phyloP scores from a whole-genome alignment of 345 rosid genomes.

The Cardamine occulta region DNA sequence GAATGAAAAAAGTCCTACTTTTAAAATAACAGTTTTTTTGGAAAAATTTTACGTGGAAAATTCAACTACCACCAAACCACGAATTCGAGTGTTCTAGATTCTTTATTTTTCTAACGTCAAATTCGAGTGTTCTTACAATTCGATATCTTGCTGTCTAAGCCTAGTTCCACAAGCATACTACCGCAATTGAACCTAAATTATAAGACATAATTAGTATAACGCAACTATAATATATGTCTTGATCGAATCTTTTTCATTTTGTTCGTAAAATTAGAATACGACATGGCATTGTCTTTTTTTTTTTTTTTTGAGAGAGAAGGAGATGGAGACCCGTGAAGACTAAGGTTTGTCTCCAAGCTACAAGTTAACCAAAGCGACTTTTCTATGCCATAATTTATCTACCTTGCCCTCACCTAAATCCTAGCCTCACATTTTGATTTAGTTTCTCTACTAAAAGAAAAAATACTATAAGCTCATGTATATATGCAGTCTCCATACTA shows the following conservation, averaged over 20 bases:
- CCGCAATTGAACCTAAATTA: background rate
- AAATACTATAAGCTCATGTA: background rate
- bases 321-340: conserved; percentile 42
- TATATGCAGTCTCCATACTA: background rate
- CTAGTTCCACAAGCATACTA: background rate
- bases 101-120: background rate
- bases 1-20: background rate
- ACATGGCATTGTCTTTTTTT: background rate
- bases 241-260: background rate
- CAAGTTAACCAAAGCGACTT: conserved; percentile 19
- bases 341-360: conserved; percentile 28
- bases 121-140: background rate
- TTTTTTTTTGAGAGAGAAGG: background rate
- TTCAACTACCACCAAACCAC: background rate
- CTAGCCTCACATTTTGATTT: background rate
- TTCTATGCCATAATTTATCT: background rate
- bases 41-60: background rate
- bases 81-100: background rate
- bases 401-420: conserved; percentile 14
- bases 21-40: background rate
- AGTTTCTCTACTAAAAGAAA: background rate
- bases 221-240: background rate
- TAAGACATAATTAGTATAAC: background rate
- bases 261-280: background rate
- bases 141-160: background rate